Evolutionary conservation across 768 basidiomycete species (phyloP), one percentile per base, ranked within the genome.

Genomic region (Amanita subjunquillea): DNA sequence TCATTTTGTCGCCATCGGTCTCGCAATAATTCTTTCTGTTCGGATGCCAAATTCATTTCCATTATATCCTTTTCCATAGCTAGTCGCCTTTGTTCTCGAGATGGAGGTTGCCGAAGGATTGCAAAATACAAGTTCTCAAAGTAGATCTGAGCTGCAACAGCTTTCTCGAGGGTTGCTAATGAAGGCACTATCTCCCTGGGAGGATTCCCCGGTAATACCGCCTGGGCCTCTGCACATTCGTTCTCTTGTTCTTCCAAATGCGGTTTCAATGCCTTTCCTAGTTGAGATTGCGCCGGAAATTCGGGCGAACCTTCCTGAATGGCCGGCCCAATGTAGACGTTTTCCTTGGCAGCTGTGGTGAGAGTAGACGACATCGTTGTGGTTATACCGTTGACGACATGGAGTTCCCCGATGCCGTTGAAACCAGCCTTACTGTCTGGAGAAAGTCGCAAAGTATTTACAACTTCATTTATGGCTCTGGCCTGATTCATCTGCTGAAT

Each of bases 111-210:
- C 58, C 90, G 86, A 62, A 93, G 79, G 51, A 93, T 76, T 29
- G 81, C 84, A 68, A 88, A 94, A 68, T 87, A 94, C 29, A 85
- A 75, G 63, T 88, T 91, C 75, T 91, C 90, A 68, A 98, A 96
- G 76, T 83, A 96, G 70, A 97, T 90, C 64, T 88, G 82, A 38
- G 88, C 83, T 32, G 93, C 85, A 54, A 92, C 90, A 48, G 93
- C 91, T 66, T 88, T 93, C 68, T 99, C 94, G 62, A 97, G 74
- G 29, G 95, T 96, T 40, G 84, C 76, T 53, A 99, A 75, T 50
- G 93, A 94, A 37, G 95, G 93, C 25, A 53, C 51, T 23, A 53
- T 53, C 25, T 30, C 22, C 36, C 43, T 44, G 22, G 36, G 43
- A 45, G 51, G 8, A 53, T 41, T 8, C 30, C 32, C 43, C 12